Base-by-base conservation (phyloP, 2,329 filamentous ascomycete genomes). In the Cercospora janseana region DNA sequence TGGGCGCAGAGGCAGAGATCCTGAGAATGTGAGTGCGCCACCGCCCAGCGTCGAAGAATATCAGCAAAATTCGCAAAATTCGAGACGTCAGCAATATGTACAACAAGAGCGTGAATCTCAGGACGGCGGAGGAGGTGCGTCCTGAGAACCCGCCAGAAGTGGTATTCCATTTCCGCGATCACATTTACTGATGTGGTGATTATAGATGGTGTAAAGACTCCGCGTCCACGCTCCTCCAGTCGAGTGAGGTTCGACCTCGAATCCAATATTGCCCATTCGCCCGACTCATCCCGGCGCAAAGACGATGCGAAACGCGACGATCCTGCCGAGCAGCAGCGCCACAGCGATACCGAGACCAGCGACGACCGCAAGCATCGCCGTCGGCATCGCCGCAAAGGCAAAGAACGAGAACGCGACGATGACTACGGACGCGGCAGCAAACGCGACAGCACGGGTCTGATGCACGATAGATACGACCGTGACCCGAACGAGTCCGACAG, bases 1-100 rank as follows among this genome's bases (percentile, higher is more conserved):
- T 21, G 49, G 56, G 32, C 52, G 62, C 43, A 56, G 59, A 61
- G 59, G 59, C 47, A 56, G 56, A 57, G 55, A 62, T 49, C 69
- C 56, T 63, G 68, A 61, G 65, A 73, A 77, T 75, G 75, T 77
- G 74, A 77, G 75, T 77, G 63, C 56, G 55, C 58, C 60, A 49
- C 56, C 48, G 46, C 49, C 45, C 20, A 46, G 28, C 52, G 46
- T 45, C 52, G 41, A 52, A 45, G 45, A 49, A 43, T 45, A 42
- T 49, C 49, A 46, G 37, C 44, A 49, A 41, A 26, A 46, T 23
- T 41, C 51, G 34, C 51, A 51, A 46, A 41, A 28, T 16, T 23
- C 24, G 13, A 32, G 40, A 38, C 28, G 40, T 47, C 24, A 35
- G 29, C 42, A 45, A 45, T 29, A 45, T 45, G 42, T 47, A 47